Evolutionary conservation across 2,329 filamentous ascomycete genomes (phyloP), one percentile per base, ranked within the genome.

Genomic region (Fusarium succisae): DNA sequence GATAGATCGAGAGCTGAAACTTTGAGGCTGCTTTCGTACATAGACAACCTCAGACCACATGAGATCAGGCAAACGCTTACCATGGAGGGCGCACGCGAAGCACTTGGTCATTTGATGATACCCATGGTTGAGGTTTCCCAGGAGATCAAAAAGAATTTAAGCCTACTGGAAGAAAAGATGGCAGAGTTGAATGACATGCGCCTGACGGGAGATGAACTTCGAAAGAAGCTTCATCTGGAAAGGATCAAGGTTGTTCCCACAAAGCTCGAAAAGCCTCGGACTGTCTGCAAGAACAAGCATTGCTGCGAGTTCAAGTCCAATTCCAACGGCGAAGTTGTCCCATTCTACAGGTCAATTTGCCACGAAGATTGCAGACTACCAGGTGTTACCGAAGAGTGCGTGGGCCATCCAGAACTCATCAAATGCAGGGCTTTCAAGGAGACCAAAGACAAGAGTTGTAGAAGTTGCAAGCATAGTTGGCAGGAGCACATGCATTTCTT

Each of bases 61-160:
- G 30, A 75, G 4, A 51, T 77, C 13, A 63, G 48, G 11, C 77
- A 72, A 32, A 78, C 73, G 0, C 37, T 77, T 5, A 74, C 51
- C 32, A 54, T 78, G n/a, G 76, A 78, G 0, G 74, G 61, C 0
- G 66, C 67, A 1, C 75, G 70, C 0, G 60, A 48, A 35, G 37
- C 54, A 0, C 70, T 78, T 11, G 3, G 28, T 3, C 43, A 64
- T 20, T 24, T 78, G 2, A 61, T 70, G 1, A 47, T 64, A 3
- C 76, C 76, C 2, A 78, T 78, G 63, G 70, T 76, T 4, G 35
- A 54, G 1, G 64, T 78, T 8, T 58, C 76, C 0, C 64, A 68
- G 5, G 22, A 4, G 3, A 71, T 78, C 9, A 62, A 32, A 20
- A 22, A 30, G 6, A 76, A 57, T n/a, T 54, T 76, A 17, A 32